Evolutionary conservation across 164 flowering plant species (phyloP), one percentile per base, ranked within the genome.

Genomic region (Stephania cephalantha): DNA sequence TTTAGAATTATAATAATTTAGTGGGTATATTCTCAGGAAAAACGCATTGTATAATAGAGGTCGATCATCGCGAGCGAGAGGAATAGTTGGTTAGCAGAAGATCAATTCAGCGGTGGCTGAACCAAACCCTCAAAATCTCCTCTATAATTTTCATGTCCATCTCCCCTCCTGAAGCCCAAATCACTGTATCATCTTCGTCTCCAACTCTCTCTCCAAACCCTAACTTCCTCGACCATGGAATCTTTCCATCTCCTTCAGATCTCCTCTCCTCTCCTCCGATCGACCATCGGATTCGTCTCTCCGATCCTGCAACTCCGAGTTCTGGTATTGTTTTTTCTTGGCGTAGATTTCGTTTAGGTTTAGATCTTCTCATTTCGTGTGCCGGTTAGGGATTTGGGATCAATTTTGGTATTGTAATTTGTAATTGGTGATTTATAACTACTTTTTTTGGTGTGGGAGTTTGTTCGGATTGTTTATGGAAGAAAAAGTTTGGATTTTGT

Each of bases 91-190:
- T 58, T 58, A 18, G 64, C 42, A 35, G 42, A 2, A 35, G 42
- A 35, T 35, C 42, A 35, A 35, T 35, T 71, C 71, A 67, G 73
- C 73, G 31, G 70, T 72, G 73, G 81, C 79, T 79, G 79, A 72
- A 73, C 42, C 63, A 58, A 42, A 69, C 30, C 5, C 46, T 69
- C 71, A 71, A 74, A 70, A 46, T 53, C 64, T 74, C 78, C 66
- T 74, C 78, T 17, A 44, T 71, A 44, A 80, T 66, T 91, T 94
- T 94, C 91, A 94, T 94, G 98, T 94, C 98, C 98, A 92, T 91
- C 93, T 89, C 80, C 90, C 93, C 97, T 76, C 67, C 85, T 45
- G 78, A 83, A 65, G 72, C 81, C 71, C 84, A 85, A 71, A 84
- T 35, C 42, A 35, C 85, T 75, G 74, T 91, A 55, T 46, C 82